phyloP scores from a whole-genome alignment of 441 rosid species.

The Biscutella auriculata region DNA sequence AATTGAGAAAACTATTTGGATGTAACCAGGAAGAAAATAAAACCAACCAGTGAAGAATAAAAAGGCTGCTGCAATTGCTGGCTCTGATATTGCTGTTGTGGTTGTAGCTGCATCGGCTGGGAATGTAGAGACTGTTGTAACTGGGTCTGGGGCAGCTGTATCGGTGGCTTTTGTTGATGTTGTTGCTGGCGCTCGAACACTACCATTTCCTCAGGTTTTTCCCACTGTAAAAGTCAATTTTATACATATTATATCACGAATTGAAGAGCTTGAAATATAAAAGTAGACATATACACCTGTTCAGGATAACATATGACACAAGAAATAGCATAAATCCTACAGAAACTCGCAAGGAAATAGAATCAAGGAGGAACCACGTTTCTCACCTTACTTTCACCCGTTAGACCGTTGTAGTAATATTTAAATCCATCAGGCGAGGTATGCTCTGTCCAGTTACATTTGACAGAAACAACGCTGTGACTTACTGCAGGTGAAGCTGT shows the following conservation, averaged over 20 bases:
- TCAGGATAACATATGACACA: background rate
- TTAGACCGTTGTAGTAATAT: slow-evolving; percentile 73
- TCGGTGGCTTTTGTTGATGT: slow-evolving; percentile 38
- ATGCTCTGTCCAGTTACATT: slow-evolving; percentile 94
- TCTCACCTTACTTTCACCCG: slow-evolving; percentile 86
- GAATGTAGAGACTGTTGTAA: too few species aligned
- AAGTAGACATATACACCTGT: background rate
- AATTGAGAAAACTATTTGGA: background rate
- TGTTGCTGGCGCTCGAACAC: slow-evolving; percentile 48
- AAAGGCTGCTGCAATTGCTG: slow-evolving; percentile 52
- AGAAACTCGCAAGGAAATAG: background rate
- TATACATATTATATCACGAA: background rate
- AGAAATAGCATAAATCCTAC: background rate
- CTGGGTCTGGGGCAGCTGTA: slow-evolving; percentile 50
- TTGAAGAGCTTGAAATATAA: slow-evolving; percentile 1
- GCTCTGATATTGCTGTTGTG: slow-evolving; percentile 57
- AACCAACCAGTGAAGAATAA: slow-evolving; percentile 48
- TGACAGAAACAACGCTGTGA: slow-evolving; percentile 38
- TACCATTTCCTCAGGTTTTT: slow-evolving; percentile 84
- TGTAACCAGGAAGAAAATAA: background rate
- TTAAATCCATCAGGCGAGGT: slow-evolving; percentile 94
- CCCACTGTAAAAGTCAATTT: slow-evolving; percentile 47
- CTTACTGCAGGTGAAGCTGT: slow-evolving; percentile 27
- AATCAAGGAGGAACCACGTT: slow-evolving; percentile 6
- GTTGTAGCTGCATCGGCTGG: slow-evolving; percentile 42